Base-by-base conservation (phyloP, 768 basidiomycete species). In the Pholiota molesta region DNA sequence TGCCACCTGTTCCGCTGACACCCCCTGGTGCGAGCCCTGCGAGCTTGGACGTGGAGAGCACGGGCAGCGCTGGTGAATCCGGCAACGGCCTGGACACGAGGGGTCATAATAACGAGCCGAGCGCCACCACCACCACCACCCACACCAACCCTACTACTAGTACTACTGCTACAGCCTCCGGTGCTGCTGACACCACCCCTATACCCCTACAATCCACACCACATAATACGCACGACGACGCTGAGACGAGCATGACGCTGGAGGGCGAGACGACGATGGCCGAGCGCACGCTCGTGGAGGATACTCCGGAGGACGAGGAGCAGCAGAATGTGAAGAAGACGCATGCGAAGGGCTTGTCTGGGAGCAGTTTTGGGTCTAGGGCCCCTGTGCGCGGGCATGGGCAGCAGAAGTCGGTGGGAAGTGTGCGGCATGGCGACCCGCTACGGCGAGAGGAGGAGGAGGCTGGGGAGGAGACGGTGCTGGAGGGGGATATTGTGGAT, bases 241-340 rank as follows among this genome's bases (percentile, higher is more conserved):
- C 55, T 3, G 62, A 67, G 23, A 52, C 52, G 37, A 62, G 60
- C 39, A 60, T 64, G 61, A 61, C 59, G 23, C 47, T 57, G 8
- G 69, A 63, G 40, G 66, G 63, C n/a, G 66, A 67, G 29, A 21
- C 52, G 23, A 65, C 64, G 33, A 39, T 69, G 52, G 69, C 70
- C 21, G 74, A 75, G 45, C 65, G 61, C 42, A 73, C 71, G 0
- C 54, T 72, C 57, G 70, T 73, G 8, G 72, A 60, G 26, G 70
- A 65, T 47, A 35, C 28, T 35, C 44, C 21, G 37, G 65, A 62
- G 26, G 68, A 65, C 17, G 63, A 59, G 45, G 66, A 65, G 45
- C 62, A 29, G 23, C 60, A 61, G 40, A 63, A 63, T 19, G 21
- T 63, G 49, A 28, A 28, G 56, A 58, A 44, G n/a, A 28, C 23